phyloP scores from a whole-genome alignment of 2,329 filamentous ascomycete genomes.

The Eutypa lata region DNA sequence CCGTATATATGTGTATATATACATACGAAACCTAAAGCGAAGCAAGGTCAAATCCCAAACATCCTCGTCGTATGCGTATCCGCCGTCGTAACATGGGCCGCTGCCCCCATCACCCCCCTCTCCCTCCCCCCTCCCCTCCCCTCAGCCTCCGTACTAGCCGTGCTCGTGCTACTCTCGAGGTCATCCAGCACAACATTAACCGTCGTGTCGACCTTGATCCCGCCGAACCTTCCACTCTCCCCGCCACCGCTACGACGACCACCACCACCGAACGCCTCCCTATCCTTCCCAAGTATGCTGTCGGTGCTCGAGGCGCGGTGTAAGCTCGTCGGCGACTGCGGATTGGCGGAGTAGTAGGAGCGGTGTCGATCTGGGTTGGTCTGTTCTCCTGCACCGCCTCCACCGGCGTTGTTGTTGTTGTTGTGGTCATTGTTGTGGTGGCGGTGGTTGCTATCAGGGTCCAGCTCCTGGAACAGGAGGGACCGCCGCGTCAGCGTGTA shows the following conservation, averaged over 20 bases:
- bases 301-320: slow-evolving; percentile 20
- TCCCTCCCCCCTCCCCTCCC: no score
- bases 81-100: no score
- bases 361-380: no score
- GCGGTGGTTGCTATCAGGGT: slow-evolving; percentile 6
- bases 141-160: no score
- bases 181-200: slow-evolving; percentile 23
- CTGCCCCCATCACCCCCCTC: no score
- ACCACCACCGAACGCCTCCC: not conserved
- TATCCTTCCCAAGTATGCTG: slow-evolving; percentile 14
- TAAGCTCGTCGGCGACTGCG: slow-evolving; percentile 3
- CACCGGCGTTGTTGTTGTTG: not conserved
- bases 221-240: slow-evolving; percentile 9
- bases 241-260: not conserved
- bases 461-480: slow-evolving; percentile 25
- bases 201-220: slow-evolving; percentile 22
- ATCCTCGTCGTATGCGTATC: no score
- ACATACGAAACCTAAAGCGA: no score
- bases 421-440: not conserved
- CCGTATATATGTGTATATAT: no score
- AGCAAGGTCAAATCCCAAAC: no score
- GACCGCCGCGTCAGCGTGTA: slow-evolving; percentile 39
- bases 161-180: slow-evolving; percentile 10
- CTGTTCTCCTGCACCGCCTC: no score
- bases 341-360: no score